Evolutionary conservation across 768 basidiomycete species (phyloP).

Genomic region (Tulasnella sp.): DNA sequence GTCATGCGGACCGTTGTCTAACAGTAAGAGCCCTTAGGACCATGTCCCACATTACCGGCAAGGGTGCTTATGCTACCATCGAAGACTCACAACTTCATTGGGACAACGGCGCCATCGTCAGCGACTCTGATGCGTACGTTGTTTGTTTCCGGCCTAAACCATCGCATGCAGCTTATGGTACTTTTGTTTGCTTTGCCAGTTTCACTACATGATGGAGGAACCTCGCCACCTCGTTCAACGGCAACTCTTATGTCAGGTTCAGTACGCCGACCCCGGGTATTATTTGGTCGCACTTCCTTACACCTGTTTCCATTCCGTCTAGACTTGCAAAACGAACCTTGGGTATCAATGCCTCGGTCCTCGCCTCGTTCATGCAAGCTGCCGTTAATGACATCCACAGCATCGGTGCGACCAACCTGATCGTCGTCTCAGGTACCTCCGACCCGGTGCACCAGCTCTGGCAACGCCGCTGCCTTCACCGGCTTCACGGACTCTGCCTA

Average conservation of each 20-base stretch:
- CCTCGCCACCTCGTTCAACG: constrained; percentile 56
- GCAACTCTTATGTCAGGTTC: constrained; percentile 59
- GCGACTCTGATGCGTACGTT: constrained; percentile 51
- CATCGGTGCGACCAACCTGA: constrained; percentile 59
- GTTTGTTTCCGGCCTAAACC: background rate
- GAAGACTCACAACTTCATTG: constrained; percentile 65
- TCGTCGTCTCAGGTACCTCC: constrained; percentile 49
- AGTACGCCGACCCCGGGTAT: constrained; percentile 50
- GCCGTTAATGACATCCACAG: constrained; percentile 67
- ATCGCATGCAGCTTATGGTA: background rate
- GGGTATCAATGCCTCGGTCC: constrained; percentile 56
- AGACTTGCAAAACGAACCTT: constrained; percentile 59
- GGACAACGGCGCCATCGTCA: constrained; percentile 57
- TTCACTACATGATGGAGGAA: constrained; percentile 54
- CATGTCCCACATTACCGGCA: constrained; percentile 62
- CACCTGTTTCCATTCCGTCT: constrained; percentile 32
- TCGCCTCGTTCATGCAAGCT: constrained; percentile 63
- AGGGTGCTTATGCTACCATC: constrained; percentile 60
- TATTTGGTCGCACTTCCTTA: background rate
- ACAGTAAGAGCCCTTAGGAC: constrained; percentile 39
- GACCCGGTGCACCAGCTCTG: constrained; percentile 62
- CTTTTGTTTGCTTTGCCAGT: background rate
- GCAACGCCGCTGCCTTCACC: constrained; percentile 58
- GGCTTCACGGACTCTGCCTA: constrained; percentile 62
- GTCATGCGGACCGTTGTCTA: too few species aligned